Base-by-base conservation (phyloP, 257 asterid genomes). In the Vinca minor region DNA sequence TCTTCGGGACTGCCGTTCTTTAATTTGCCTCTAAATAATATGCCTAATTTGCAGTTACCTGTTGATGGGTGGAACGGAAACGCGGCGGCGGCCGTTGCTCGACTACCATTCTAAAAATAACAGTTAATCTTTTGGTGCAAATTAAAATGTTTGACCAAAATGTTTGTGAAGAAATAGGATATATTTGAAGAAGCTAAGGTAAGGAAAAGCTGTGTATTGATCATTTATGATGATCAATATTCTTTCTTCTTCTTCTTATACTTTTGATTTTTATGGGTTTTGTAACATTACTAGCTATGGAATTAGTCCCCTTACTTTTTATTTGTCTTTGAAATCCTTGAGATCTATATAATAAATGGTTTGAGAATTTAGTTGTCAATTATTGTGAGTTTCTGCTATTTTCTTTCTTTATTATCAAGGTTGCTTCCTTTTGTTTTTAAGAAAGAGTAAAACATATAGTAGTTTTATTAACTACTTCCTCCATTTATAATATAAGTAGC, bases 1-100 rank as follows among this genome's bases (percentile, higher is more conserved):
- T 82, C 95, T 0, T 13, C 82, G 2, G 95, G 91, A 39, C 87
- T 86, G 17, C 95, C 96, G 0, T 89, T 89, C 77, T 74, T 89
- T 61, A 86, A 84, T 67, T 53, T 89, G 81, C 96, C 96, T 2
- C 66, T 81, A 26, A 81, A 83, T 69, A 82, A 83, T 69, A 82
- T 82, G 88, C 81, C 83, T 0, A 82, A 75, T 60, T 76, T 82
- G 8, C 88, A 84, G 69, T 57, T 85, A 11, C 80, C 84, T 0
- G 71, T 85, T 62, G 91, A 85, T 25, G 88, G 94, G 36, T 87
- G 95, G 95, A n/a, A 70, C 15, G 91, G 83, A 11, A 85, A 73
- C 70, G 71, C 73, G 9, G 75, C 74, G n/a, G n/a, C n/a, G n/a
- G n/a, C n/a, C n/a, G n/a, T n/a, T 17, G 74, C 74, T n/a, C 83